phyloP scores from a whole-genome alignment of 768 basidiomycete genomes.

The Paxillus ammoniavirescens region DNA sequence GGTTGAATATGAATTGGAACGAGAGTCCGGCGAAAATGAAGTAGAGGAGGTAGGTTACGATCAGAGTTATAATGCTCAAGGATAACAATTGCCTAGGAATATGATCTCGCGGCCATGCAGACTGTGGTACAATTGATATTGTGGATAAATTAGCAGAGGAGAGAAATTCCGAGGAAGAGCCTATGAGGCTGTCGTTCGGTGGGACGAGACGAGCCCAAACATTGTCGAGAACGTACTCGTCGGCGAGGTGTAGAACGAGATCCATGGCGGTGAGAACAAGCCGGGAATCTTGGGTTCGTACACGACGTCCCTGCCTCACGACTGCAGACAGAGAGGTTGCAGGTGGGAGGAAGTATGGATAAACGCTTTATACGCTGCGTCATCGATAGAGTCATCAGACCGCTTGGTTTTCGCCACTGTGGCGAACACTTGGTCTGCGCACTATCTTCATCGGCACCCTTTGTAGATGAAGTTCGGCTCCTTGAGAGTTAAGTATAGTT shows the following conservation, averaged over 20 bases:
- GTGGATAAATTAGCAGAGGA: constrained; percentile 38
- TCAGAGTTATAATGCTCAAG: constrained; percentile 63
- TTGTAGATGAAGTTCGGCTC: too few relatives aligned
- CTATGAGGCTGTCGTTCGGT: constrained; percentile 37
- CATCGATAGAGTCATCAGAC: constrained; percentile 22
- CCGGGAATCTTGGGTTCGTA: neutral
- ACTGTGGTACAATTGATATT: constrained; percentile 39
- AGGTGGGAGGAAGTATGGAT: neutral
- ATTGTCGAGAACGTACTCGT: constrained; percentile 74
- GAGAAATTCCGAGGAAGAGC: constrained; percentile 25
- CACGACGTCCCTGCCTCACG: neutral
- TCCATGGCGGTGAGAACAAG: constrained; percentile 63
- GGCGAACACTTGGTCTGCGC: neutral
- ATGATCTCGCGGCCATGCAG: constrained; percentile 86
- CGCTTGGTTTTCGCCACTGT: constrained; percentile 27
- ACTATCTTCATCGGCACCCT: too few relatives aligned
- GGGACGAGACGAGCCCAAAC: constrained; percentile 79
- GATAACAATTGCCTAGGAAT: constrained; percentile 77
- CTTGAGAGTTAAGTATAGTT: too few relatives aligned
- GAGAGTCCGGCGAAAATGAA: constrained; percentile 83
- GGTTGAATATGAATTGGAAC: constrained; percentile 88
- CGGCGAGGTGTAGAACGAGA: constrained; percentile 62
- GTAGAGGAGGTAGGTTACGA: constrained; percentile 85
- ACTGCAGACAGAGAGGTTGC: neutral
- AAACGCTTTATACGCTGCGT: constrained; percentile 21